Evolutionary conservation across 192 early-diverging fungal genomes (phyloP).

Genomic region (Gryganskiella cystojenkinii): DNA sequence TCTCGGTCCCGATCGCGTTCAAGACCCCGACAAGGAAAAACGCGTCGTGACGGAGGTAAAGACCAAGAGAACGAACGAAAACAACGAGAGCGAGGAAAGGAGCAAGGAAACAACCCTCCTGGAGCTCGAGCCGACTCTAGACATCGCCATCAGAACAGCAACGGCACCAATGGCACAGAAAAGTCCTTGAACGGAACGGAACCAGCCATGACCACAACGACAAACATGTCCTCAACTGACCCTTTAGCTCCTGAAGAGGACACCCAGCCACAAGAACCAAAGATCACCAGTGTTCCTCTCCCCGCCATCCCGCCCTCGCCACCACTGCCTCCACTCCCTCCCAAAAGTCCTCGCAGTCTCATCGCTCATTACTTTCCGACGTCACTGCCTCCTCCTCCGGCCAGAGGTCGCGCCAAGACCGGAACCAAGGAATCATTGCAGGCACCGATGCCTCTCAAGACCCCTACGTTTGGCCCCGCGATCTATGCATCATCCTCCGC

Average conservation of each 20-base stretch:
- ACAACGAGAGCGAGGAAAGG: neutral
- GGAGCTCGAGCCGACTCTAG: too few species aligned
- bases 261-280: neutral
- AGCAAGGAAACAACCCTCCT: neutral
- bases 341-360: slow-evolving; percentile 30
- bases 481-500: neutral
- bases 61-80: neutral
- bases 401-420: slow-evolving; percentile 3
- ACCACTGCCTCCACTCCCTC: slow-evolving; percentile 32
- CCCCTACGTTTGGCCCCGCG: slow-evolving; percentile 45
- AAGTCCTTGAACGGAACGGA: too few species aligned
- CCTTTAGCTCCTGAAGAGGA: neutral
- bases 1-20: slow-evolving; percentile 23
- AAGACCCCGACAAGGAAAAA: slow-evolving; percentile 9
- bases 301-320: slow-evolving; percentile 17
- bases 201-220: neutral
- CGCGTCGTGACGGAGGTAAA: too few species aligned
- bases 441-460: slow-evolving; percentile 33
- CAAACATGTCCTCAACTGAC: neutral
- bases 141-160: neutral
- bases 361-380: slow-evolving; percentile 46
- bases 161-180: neutral
- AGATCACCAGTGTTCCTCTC: neutral
- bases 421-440: slow-evolving; percentile 1
- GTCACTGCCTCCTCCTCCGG: slow-evolving; percentile 35